Conservation (phyloP, 768 basidiomycete genomes). For the Leccinum barrowsii region DNA sequence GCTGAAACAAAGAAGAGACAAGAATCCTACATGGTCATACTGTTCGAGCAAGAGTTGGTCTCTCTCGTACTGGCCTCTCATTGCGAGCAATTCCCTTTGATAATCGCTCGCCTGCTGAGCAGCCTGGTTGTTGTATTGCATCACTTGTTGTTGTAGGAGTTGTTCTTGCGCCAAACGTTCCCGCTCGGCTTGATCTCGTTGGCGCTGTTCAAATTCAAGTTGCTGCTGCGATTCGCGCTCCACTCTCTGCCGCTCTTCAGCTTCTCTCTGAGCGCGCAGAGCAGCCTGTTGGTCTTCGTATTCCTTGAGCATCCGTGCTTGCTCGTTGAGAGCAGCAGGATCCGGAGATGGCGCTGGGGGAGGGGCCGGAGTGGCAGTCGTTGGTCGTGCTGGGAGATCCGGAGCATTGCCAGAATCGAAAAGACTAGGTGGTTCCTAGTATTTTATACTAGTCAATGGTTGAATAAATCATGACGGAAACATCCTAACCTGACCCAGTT, state of each 20-base stretch:
- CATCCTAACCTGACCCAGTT: constrained; percentile 66
- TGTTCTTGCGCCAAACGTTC: constrained; percentile 89
- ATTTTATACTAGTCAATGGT: background rate
- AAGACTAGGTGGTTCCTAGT: constrained; percentile 93
- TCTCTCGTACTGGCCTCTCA: constrained; percentile 96
- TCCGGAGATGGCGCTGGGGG: constrained; percentile 74
- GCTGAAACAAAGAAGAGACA: background rate
- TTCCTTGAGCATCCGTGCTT: constrained; percentile 90
- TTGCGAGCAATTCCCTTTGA: constrained; percentile 84
- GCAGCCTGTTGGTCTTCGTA: constrained; percentile 96
- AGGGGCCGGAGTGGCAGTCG: constrained; percentile 51
- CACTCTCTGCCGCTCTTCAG: constrained; percentile 76
- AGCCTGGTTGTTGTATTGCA: constrained; percentile 75
- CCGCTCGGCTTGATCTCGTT: constrained; percentile 81
- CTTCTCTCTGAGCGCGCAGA: constrained; percentile 74
- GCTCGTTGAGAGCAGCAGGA: constrained; percentile 75
- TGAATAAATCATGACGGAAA: background rate
- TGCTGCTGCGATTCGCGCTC: constrained; percentile 79
- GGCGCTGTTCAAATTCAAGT: constrained; percentile 85
- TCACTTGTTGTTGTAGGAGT: constrained; percentile 76
- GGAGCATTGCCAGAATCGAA: constrained; percentile 79
- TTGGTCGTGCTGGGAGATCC: constrained; percentile 81
- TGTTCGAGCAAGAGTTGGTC: constrained; percentile 98
- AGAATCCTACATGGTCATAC: constrained; percentile 76
- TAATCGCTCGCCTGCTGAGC: constrained; percentile 75